Percentiles rank a stretch among this genome's conserved stretches.
These are phyloP conservation scores for Hymenotorrendiella dingleyae DNA, from an alignment of 2,329 filamentous ascomycete genomes.

Conservation along the genomic window DNA sequence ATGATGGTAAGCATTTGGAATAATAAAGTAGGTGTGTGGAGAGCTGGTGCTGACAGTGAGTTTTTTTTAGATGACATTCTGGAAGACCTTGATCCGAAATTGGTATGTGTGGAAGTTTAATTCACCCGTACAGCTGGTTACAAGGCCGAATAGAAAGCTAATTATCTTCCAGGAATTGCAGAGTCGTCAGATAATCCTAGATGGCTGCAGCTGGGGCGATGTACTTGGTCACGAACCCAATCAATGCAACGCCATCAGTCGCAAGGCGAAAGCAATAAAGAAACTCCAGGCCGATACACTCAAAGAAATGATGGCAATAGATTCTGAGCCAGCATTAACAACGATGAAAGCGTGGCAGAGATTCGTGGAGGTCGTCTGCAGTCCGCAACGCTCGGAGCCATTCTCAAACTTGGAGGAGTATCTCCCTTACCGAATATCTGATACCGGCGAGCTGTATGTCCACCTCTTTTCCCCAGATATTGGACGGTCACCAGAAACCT, in stretches of 20 bases:
- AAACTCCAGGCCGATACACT: not conserved
- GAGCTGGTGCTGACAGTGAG: too few species aligned
- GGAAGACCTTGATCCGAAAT: too few species aligned
- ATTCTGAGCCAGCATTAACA: not conserved
- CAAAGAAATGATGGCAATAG: not conserved
- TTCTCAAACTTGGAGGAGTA: conserved; percentile 4
- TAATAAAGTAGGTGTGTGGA: too few species aligned
- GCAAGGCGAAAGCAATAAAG: not conserved
- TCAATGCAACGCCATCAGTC: too few species aligned
- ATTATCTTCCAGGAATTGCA: too few species aligned
- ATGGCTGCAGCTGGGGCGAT: too few species aligned
- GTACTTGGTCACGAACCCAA: too few species aligned
- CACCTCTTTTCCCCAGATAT: not conserved
- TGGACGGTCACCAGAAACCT: not conserved
- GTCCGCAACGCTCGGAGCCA: not conserved
- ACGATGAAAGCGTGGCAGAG: conserved; percentile 1
- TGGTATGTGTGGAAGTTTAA: too few species aligned
- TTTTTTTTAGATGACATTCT: too few species aligned
- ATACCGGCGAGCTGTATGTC: conserved; percentile 2
- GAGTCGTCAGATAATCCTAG: too few species aligned
- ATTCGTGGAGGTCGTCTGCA: not conserved
- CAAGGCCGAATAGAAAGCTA: too few species aligned
- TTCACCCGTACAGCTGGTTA: too few species aligned
- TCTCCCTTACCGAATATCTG: conserved; percentile 1
- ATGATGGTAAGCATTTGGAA: conserved; percentile 4